Percentiles rank a stretch among this genome's conserved stretches.
Conservation (phyloP, 2,329 filamentous ascomycete genomes). For the Pestalotiopsis sp. region DNA sequence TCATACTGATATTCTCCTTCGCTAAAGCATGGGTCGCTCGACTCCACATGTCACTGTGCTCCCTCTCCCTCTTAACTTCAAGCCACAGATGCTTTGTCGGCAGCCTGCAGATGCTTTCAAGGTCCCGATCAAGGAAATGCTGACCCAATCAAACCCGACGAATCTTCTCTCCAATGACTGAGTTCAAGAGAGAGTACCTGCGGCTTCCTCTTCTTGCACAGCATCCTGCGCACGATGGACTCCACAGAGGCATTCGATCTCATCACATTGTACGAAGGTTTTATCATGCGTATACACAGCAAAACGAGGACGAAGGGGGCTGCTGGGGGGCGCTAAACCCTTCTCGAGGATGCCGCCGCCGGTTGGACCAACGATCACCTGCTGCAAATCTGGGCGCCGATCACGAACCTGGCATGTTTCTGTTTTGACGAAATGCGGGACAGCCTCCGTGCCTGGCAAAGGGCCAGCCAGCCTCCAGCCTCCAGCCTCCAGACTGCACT, state of each 20-base stretch:
- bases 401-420: conserved; percentile 19
- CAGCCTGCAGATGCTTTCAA: background rate
- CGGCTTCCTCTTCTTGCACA: background rate
- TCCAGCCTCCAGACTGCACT: background rate
- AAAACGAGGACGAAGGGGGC: background rate
- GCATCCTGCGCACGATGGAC: background rate
- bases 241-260: background rate
- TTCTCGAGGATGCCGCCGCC: conserved; percentile 6
- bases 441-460: conserved; percentile 10
- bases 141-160: background rate
- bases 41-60: background rate
- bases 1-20: background rate
- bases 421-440: conserved; percentile 13
- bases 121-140: background rate
- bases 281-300: conserved; percentile 12
- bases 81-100: background rate
- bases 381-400: conserved; percentile 17
- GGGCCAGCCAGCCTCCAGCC: background rate
- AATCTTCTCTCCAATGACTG: background rate
- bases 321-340: conserved; percentile 14
- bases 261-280: conserved; percentile 9
- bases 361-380: conserved; percentile 17
- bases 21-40: background rate
- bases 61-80: background rate
- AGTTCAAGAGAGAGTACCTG: background rate